These are phyloP conservation scores for Paramecium biaurelia DNA, from an alignment of 73 alveolate species.

Conservation along the genomic window DNA sequence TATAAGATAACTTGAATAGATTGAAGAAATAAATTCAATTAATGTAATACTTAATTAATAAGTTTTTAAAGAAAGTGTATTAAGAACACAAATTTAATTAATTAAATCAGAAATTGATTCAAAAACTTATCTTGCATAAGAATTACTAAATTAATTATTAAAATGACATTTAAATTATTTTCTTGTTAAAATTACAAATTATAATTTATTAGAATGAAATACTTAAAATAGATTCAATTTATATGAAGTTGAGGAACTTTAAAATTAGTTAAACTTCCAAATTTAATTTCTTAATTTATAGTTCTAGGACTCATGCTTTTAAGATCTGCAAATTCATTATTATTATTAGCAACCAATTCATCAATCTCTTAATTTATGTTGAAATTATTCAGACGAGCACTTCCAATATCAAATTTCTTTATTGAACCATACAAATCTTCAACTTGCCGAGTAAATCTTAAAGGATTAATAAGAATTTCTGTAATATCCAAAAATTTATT, in stretches of 20 bases:
- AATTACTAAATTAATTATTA: neutral
- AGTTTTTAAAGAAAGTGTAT: constrained; percentile 9
- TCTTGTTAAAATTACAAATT: neutral
- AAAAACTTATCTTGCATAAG: neutral
- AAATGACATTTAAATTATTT: neutral
- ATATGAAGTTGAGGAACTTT: neutral
- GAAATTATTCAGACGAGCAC: neutral
- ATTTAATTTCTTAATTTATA: neutral
- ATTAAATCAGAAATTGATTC: neutral
- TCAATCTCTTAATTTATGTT: neutral
- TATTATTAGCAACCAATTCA: neutral
- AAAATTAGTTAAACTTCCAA: neutral
- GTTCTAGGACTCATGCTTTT: neutral
- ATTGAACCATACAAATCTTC: neutral
- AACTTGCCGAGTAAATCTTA: neutral
- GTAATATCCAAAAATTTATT: neutral
- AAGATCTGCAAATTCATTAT: neutral
- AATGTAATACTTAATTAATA: constrained; percentile 4
- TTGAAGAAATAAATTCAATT: neutral
- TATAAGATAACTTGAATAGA: neutral
- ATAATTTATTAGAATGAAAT: neutral
- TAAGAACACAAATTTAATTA: constrained; percentile 32
- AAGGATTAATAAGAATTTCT: neutral
- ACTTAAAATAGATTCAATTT: neutral
- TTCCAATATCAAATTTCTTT: neutral